A percentile compares a stretch with the other conserved stretches of the same genome.
Evolutionary conservation across 1,284 basidiomycete genomes (phyloP).

Genomic region (Abortiporus biennis): DNA sequence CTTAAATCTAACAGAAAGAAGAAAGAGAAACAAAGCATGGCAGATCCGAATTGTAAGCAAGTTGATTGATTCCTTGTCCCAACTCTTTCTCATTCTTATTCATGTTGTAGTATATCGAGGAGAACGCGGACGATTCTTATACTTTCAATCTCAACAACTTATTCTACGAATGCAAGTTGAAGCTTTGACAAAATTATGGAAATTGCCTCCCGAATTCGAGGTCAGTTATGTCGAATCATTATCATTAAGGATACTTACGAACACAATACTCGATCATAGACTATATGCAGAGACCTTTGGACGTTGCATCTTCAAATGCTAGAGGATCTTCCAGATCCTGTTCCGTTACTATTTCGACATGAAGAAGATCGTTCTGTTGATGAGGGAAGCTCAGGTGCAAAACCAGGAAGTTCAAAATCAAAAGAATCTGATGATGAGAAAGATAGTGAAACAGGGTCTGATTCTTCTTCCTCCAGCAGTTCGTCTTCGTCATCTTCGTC

Average conservation of each 20-base stretch:
- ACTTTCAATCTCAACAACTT: slow-evolving; percentile 78
- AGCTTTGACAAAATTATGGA: slow-evolving; percentile 61
- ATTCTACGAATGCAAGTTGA: slow-evolving; percentile 71
- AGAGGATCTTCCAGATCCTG: slow-evolving; percentile 51
- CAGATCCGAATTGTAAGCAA: slow-evolving; percentile 50
- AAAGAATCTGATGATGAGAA: slow-evolving; percentile 4
- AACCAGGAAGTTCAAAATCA: not conserved
- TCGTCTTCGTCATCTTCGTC: slow-evolving; percentile 13
- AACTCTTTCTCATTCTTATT: not conserved
- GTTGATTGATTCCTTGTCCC: not conserved
- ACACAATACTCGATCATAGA: slow-evolving; percentile 33
- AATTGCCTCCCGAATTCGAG: slow-evolving; percentile 75
- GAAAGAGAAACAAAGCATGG: slow-evolving; percentile 40
- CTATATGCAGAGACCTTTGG: slow-evolving; percentile 80
- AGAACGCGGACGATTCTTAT: slow-evolving; percentile 65
- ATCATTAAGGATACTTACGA: slow-evolving; percentile 10
- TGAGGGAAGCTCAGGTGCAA: too few species aligned
- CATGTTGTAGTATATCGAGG: slow-evolving; percentile 69
- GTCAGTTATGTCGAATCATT: slow-evolving; percentile 31
- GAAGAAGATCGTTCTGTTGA: slow-evolving; percentile 19
- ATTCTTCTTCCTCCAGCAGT: slow-evolving; percentile 11
- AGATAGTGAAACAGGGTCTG: slow-evolving; percentile 6
- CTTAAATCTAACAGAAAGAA: slow-evolving; percentile 49
- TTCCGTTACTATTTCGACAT: slow-evolving; percentile 44
- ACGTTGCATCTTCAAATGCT: slow-evolving; percentile 65